Evolutionary conservation across 257 asterid species (phyloP).

Genomic region (Ilex asprella): DNA sequence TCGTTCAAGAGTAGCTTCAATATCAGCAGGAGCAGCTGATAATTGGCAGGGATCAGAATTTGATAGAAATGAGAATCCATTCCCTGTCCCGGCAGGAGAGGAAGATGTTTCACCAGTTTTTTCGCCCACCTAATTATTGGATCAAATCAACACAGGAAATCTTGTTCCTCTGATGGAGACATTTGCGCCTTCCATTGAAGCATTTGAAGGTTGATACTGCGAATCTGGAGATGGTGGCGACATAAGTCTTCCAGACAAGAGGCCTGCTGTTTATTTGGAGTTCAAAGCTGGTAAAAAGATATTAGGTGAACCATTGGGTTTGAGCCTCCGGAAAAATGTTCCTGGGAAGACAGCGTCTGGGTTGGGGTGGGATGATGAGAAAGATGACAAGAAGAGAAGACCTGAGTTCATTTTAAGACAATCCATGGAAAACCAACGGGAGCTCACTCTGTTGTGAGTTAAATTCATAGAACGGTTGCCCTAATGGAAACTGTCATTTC

Average conservation of each 20-base stretch:
- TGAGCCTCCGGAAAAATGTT: slow-evolving; percentile 59
- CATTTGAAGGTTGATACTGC: slow-evolving; percentile 67
- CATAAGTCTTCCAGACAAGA: slow-evolving; percentile 39
- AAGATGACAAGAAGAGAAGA: slow-evolving; percentile 86
- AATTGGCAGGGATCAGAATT: slow-evolving; percentile 17
- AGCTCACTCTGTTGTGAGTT: slow-evolving; percentile 83
- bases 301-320: slow-evolving; percentile 77
- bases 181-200: slow-evolving; percentile 92
- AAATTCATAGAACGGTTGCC: slow-evolving; percentile 28
- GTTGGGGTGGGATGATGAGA: slow-evolving; percentile 76
- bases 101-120: slow-evolving; percentile 31
- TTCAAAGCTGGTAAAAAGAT: slow-evolving; percentile 61
- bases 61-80: slow-evolving; percentile 34
- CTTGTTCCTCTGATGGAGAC: slow-evolving; percentile 66
- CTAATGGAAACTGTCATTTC: slow-evolving; percentile 19
- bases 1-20: slow-evolving; percentile 45
- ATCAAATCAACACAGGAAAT: slow-evolving; percentile 25
- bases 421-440: slow-evolving; percentile 68
- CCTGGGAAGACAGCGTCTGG: slow-evolving; percentile 32
- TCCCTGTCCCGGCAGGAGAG: slow-evolving; percentile 42
- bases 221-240: slow-evolving; percentile 49
- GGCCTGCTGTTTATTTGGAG: slow-evolving; percentile 65
- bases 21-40: slow-evolving; percentile 33
- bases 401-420: slow-evolving; percentile 74
- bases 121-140: slow-evolving; percentile 35